A percentile compares a stretch with the other conserved stretches of the same genome.
Evolutionary conservation across 139 green algal species (phyloP).

Genomic region (Micractinium sp.): DNA sequence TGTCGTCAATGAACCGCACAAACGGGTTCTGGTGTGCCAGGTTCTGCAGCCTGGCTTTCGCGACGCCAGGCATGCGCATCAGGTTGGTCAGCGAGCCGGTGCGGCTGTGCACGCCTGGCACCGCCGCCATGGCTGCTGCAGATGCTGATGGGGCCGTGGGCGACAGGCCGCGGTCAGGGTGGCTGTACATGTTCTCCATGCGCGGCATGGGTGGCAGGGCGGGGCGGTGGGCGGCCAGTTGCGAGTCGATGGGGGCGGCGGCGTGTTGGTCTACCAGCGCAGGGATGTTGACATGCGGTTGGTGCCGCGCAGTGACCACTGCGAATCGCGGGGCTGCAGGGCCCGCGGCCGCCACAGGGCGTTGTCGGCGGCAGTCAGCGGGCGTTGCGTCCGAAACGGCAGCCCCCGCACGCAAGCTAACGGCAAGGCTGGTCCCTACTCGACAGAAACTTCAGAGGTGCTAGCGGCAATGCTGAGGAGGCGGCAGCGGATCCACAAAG

Average conservation of each 20-base stretch:
- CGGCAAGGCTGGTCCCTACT: too few relatives aligned
- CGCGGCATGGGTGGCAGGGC: not conserved
- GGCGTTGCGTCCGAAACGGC: too few relatives aligned
- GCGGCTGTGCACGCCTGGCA: not conserved
- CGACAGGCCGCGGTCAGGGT: not conserved
- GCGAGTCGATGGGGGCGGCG: not conserved
- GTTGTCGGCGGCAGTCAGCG: not conserved
- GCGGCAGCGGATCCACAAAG: too few relatives aligned
- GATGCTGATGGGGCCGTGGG: not conserved
- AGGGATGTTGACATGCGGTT: not conserved
- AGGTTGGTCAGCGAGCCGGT: constrained; percentile 16
- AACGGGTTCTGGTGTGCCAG: constrained; percentile 7
- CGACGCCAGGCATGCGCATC: not conserved
- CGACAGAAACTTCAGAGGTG: too few relatives aligned
- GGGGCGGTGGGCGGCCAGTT: not conserved
- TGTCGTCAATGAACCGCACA: constrained; percentile 26
- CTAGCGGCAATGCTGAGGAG: too few relatives aligned
- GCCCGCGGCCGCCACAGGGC: not conserved
- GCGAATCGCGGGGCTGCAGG: not conserved
- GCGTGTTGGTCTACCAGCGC: not conserved
- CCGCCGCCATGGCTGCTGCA: not conserved
- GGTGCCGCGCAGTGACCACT: not conserved
- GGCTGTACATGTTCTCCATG: constrained; percentile 4
- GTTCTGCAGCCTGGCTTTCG: not conserved
- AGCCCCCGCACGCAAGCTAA: too few relatives aligned